Percentiles rank a stretch among this genome's conserved stretches.
Evolutionary conservation across 2,329 filamentous ascomycete genomes (phyloP).

Genomic region (Penicillium sp.): DNA sequence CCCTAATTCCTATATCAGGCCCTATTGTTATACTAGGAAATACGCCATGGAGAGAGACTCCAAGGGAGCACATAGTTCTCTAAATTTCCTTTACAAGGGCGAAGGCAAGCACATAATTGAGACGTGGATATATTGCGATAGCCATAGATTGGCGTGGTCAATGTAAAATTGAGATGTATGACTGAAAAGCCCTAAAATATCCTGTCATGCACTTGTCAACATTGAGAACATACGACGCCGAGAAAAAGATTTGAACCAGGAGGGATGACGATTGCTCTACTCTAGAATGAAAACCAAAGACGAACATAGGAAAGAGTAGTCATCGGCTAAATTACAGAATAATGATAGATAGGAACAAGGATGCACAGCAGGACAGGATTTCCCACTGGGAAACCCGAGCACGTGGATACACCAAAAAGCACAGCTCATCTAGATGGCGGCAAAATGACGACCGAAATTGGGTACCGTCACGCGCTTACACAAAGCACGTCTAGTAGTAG

Average conservation of each 20-base stretch:
- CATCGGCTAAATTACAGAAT: constrained; percentile 42
- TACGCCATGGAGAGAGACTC: too few species aligned
- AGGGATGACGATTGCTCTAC: constrained; percentile 26
- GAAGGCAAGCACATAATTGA: too few species aligned
- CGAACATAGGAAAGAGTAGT: constrained; percentile 30
- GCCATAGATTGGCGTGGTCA: too few species aligned
- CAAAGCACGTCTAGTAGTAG: constrained; percentile 57
- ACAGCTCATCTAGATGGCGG: constrained; percentile 13
- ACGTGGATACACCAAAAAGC: constrained; percentile 8
- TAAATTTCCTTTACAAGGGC: too few species aligned
- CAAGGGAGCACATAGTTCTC: too few species aligned
- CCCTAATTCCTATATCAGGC: too few species aligned
- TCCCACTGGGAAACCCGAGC: background rate
- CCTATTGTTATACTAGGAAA: too few species aligned
- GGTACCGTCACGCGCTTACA: constrained; percentile 9
- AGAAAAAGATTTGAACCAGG: background rate
- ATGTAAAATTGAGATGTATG: too few species aligned
- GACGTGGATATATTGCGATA: too few species aligned
- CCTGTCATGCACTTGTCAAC: too few species aligned
- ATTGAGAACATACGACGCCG: too few species aligned
- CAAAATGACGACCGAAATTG: constrained; percentile 3
- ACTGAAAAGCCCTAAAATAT: too few species aligned
- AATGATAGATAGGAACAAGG: constrained; percentile 29
- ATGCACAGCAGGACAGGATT: constrained; percentile 8
- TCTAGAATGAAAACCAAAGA: constrained; percentile 26